Evolutionary conservation across 495 filamentous ascomycete species (phyloP), one percentile per base, ranked within the genome.

Genomic region (Lophiostoma macrostomum): DNA sequence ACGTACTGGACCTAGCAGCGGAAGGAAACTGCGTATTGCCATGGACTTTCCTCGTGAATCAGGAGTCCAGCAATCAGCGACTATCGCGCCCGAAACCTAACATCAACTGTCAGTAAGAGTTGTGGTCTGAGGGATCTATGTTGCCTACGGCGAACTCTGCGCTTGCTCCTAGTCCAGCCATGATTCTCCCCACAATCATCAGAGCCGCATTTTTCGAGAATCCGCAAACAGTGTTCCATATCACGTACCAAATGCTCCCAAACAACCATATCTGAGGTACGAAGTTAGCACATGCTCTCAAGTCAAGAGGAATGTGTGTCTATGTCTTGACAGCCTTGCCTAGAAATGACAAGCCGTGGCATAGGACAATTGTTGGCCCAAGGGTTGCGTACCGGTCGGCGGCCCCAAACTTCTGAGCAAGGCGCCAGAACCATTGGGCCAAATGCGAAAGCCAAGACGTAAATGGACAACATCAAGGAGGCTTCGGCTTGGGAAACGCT

Each of bases 401-500:
- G 34, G 18, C 56, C 56, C 8, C 23, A 45, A 10, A 47, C 42
- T 28, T 59, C 56, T 3, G 49, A 53, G 14, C 38, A 36, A 6
- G 56, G 56, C 10, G 41, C 49, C 13, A 53, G 28, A 1, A 59
- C 3, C 31, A 59, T 30, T 4, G 56, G 50, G 8, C 56, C 56
- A 37, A 48, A 53, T 10, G 42, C 56, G 31, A 59, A 59, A 8
- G 56, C 48, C 4, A 59, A 29, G 18, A 59, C 30, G 35, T 27
- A 53, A 10, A 59, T 59, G 3, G 56, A 59, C 3, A 59, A 41
- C 1, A 57, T 39, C 44, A 64, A 44, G 14, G 53, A 42, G 0
- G 57, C 49, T 24, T 56, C 58, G n/a, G 52, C 39, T 19, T 39
- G 27, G 1, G 45, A 42, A n/a, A 67, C 58, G 35, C 61, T 12